Evolutionary conservation across 2,329 filamentous ascomycete species (phyloP).

Genomic region (Alternaria gaisen): DNA sequence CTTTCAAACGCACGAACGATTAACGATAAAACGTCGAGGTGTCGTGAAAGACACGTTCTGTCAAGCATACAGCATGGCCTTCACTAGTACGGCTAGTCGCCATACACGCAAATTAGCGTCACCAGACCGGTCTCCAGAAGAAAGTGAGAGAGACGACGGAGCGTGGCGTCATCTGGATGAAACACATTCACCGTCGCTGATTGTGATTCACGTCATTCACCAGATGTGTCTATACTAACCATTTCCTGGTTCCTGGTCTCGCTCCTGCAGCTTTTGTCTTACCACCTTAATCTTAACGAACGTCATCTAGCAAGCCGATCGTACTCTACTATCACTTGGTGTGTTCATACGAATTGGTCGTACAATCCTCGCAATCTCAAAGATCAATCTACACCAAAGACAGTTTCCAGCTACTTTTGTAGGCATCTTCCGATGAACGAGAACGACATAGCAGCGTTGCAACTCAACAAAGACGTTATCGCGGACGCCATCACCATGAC

Average conservation of each 20-base stretch:
- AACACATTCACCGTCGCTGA: neutral
- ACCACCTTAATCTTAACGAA: too few species aligned
- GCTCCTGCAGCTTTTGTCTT: neutral
- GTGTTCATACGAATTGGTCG: neutral
- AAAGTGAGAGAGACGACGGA: neutral
- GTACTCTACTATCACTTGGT: neutral
- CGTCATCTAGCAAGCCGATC: too few species aligned
- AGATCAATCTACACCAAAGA: neutral
- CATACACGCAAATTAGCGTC: neutral
- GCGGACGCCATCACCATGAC: neutral
- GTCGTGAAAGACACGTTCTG: neutral
- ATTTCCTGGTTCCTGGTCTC: neutral
- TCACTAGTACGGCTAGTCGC: neutral
- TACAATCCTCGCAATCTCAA: neutral
- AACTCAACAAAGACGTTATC: neutral
- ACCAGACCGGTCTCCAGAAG: neutral
- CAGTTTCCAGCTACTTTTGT: neutral
- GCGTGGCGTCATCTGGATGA: neutral
- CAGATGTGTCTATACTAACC: neutral
- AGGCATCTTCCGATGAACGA: neutral
- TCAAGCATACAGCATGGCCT: neutral
- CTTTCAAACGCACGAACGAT: too few species aligned
- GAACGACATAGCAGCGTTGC: neutral
- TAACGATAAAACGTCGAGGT: too few species aligned
- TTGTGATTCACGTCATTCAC: neutral